A percentile compares a stretch with the other conserved stretches of the same genome.
Conservation (phyloP, 148 eudicot species). For the Salicornia ramosissima region DNA sequence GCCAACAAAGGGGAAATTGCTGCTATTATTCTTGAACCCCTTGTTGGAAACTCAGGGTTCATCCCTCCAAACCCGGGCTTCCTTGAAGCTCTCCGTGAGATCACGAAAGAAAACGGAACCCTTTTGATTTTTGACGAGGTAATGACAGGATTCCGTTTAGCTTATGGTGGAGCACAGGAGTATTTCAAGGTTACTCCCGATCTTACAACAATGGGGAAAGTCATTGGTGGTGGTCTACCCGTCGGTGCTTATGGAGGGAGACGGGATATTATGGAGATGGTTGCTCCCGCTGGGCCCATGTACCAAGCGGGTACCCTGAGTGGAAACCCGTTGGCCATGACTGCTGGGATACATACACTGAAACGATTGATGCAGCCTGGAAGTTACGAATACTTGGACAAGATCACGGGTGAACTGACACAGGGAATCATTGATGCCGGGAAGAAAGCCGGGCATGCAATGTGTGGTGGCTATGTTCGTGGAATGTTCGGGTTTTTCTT, state of each 20-base stretch:
- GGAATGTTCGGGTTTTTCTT: conserved; percentile 98
- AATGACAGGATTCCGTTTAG: conserved; percentile 89
- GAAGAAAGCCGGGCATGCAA: conserved; percentile 79
- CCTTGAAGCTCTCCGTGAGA: conserved; percentile 49
- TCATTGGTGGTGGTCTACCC: conserved; percentile 91
- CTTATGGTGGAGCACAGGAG: conserved; percentile 97
- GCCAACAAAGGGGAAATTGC: conserved; percentile 80
- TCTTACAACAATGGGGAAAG: conserved; percentile 82
- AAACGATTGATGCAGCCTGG: conserved; percentile 68
- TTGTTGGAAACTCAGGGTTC: conserved; percentile 91
- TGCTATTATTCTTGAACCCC: conserved; percentile 85
- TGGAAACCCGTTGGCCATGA: conserved; percentile 98
- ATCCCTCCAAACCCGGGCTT: conserved; percentile 72
- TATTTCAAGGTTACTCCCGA: conserved; percentile 84
- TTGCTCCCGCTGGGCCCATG: conserved; percentile 95
- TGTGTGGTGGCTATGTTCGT: conserved; percentile 67
- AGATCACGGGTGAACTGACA: conserved; percentile 60
- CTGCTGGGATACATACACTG: conserved; percentile 94
- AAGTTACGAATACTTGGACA: conserved; percentile 64
- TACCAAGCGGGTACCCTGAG: conserved; percentile 95
- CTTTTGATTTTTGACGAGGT: conserved; percentile 91
- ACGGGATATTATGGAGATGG: conserved; percentile 98
- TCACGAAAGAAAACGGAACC: conserved; percentile 66
- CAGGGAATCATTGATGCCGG: conserved; percentile 79
- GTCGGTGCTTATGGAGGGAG: conserved; percentile 98